Conservation (phyloP, 345 rosid genomes). For the Eucalyptus paniculata region DNA sequence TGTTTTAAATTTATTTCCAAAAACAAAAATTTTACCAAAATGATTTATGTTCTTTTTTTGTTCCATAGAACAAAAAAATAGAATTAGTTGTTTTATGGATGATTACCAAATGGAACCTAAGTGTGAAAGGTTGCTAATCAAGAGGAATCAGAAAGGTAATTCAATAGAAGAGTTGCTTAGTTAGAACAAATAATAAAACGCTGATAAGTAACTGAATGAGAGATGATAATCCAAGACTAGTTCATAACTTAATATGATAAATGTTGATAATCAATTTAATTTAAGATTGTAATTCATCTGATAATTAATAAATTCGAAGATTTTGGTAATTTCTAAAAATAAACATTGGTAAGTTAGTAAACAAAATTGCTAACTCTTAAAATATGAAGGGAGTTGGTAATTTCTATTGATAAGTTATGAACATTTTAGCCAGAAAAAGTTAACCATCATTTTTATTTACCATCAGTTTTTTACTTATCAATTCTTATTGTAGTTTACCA, state of each 20-base stretch:
- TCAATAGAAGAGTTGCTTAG: neutral
- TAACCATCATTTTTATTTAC: neutral
- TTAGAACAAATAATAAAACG: neutral
- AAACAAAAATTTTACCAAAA: too few relatives aligned
- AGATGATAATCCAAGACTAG: neutral
- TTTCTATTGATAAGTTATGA: neutral
- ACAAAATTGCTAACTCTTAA: neutral
- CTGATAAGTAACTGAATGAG: neutral
- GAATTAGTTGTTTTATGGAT: too few relatives aligned
- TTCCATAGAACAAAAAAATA: too few relatives aligned
- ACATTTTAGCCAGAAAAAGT: neutral
- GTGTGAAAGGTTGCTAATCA: neutral
- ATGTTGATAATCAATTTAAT: neutral
- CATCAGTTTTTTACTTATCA: neutral
- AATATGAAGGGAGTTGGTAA: neutral
- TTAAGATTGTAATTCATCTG: neutral
- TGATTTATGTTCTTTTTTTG: too few relatives aligned
- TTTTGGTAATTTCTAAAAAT: neutral
- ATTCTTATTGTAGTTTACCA: neutral
- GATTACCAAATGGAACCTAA: too few relatives aligned
- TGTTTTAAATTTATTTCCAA: too few relatives aligned
- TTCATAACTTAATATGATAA: neutral
- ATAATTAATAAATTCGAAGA: neutral
- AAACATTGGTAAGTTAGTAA: neutral
- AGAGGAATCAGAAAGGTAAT: neutral